These are phyloP conservation scores for Ceratocystis harringtonii DNA, from an alignment of 2,329 filamentous ascomycete species.

Conservation along the genomic window DNA sequence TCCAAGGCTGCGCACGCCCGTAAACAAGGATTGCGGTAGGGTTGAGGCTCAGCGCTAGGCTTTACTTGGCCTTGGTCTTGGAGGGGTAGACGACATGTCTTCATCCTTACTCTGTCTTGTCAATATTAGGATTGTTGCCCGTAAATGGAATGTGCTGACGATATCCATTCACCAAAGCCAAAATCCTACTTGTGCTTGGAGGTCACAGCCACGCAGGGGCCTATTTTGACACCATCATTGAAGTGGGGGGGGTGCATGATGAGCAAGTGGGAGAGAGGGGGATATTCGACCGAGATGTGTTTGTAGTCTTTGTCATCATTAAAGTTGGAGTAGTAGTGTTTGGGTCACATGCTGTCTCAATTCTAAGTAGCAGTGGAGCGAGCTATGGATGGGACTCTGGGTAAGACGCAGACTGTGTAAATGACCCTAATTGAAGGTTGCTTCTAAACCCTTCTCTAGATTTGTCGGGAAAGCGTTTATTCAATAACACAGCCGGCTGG, in stretches of 20 bases:
- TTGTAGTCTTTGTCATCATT: too few relatives aligned
- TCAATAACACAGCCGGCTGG: too few relatives aligned
- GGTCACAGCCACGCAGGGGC: background rate
- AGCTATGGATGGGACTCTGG: background rate
- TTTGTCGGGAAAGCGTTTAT: background rate
- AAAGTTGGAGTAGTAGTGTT: too few relatives aligned
- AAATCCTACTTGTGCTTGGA: background rate
- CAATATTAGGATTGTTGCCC: conserved; percentile 14
- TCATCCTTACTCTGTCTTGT: background rate
- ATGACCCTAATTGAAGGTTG: background rate
- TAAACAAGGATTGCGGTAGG: conserved; percentile 1
- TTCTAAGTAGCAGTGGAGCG: background rate
- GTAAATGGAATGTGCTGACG: conserved; percentile 11
- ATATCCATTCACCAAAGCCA: background rate
- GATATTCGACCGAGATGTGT: background rate
- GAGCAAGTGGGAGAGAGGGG: background rate
- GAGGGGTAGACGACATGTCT: background rate
- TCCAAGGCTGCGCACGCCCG: conserved; percentile 3
- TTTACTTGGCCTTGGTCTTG: background rate
- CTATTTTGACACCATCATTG: background rate
- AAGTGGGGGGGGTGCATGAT: background rate
- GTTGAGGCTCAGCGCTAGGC: conserved; percentile 11
- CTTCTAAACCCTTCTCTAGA: background rate
- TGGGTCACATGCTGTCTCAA: background rate
- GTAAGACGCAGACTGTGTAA: background rate